These are phyloP conservation scores for Didymella lethalis DNA, from an alignment of 2,329 filamentous ascomycete species.

Conservation along the genomic window DNA sequence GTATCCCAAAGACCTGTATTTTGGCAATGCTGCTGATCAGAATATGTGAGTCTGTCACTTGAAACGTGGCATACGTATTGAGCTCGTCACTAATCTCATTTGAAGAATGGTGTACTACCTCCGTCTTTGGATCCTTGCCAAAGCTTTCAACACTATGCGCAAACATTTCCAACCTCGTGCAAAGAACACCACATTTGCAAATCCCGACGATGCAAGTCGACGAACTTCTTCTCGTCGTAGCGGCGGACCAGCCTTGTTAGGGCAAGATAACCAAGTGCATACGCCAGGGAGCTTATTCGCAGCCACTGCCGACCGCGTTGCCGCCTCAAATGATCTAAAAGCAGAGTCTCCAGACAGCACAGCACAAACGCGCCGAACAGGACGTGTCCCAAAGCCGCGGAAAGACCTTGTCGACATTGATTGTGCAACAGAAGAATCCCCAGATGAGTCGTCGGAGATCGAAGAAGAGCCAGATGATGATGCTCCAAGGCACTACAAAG, in stretches of 20 bases:
- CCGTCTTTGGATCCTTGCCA: conserved; percentile 17
- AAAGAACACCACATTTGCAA: not conserved
- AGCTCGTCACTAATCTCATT: not conserved
- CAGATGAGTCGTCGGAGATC: not conserved
- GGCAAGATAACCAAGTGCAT: not conserved
- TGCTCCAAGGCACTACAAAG: conserved; percentile 4
- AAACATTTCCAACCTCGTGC: conserved; percentile 1
- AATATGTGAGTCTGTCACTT: conserved; percentile 1
- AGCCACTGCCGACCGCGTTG: not conserved
- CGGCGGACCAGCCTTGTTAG: not conserved
- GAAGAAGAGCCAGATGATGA: not conserved
- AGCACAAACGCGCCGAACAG: conserved; percentile 2
- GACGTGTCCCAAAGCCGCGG: not conserved
- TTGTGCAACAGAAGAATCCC: not conserved
- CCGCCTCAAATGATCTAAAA: not conserved
- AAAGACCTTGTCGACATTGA: not conserved
- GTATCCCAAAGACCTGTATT: conserved; percentile 9
- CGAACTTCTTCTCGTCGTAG: not conserved
- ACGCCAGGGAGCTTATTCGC: not conserved
- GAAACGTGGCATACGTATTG: not conserved
- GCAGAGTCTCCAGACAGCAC: not conserved
- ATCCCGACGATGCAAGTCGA: not conserved
- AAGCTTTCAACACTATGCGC: conserved; percentile 15
- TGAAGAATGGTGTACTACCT: conserved; percentile 13
- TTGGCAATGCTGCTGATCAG: not conserved